Evolutionary conservation across 805 yeast genomes (phyloP), one percentile per base, ranked within the genome.

Genomic region (Kluyveromyces lactis): DNA sequence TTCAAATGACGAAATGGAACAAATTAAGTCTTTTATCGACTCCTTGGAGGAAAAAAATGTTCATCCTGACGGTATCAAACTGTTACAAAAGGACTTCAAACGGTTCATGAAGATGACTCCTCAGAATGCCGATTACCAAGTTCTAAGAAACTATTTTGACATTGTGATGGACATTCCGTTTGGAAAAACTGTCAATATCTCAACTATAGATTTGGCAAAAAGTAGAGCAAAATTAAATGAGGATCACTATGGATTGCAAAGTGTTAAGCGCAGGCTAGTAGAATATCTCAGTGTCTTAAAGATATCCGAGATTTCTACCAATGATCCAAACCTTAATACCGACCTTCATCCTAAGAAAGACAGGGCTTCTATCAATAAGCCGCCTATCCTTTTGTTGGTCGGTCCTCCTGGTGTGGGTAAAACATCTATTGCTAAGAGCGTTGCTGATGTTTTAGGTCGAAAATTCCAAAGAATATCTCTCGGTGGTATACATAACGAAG

Each of bases 351-450:
- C 21, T 11, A 23, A 42, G 18, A n/a, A n/a, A 13, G 18, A 26
- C n/a, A 28, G 30, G 13, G 12, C 18, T 6, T 24, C 15, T 11
- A n/a, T 26, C 16, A 27, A 10, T 16, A 69, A 66, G 52, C 74
- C 94, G 1, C 95, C 95, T 5, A 86, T 86, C 32, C 60, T 86
- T 31, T 67, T 86, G 59, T 69, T 86, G 42, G 86, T 85, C 4
- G 96, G 95, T 0, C 95, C 95, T 9, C 96, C 95, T 0, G 96
- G 96, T 27, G 92, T 86, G 11, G 96, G 96, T 21, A 86, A 86
- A 58, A 86, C 96, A 0, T 81, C 92, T 1, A 66, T 86, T 41
- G 95, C 95, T 4, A 77, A 78, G 52, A 82, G 94, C 0, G 75
- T 86, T 35, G 95, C 95, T 1, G 62, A 68, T 9, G 76, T 90